Evolutionary conservation across 2,329 filamentous ascomycete species (phyloP).

Genomic region (Colletotrichum sp.): DNA sequence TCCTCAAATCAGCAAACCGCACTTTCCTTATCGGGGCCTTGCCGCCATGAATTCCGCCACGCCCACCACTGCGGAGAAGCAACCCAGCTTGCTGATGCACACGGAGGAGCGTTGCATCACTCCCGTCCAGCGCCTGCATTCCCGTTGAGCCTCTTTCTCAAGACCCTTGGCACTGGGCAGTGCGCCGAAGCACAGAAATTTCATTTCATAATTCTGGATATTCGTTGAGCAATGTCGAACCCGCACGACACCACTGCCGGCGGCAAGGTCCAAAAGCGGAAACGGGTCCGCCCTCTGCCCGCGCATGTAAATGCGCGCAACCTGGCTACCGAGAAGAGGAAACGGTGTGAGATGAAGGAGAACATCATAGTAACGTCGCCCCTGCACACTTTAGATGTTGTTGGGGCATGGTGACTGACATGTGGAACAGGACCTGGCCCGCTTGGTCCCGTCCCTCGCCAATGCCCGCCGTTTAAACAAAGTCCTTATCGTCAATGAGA

Average conservation of each 20-base stretch:
- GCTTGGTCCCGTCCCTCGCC: background rate
- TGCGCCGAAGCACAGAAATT: background rate
- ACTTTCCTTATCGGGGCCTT: background rate
- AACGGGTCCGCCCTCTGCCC: background rate
- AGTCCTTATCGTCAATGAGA: background rate
- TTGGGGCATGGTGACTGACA: background rate
- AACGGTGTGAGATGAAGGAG: background rate
- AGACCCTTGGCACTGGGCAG: background rate
- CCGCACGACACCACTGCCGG: background rate
- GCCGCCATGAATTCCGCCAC: background rate
- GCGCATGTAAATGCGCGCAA: background rate
- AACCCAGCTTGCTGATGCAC: background rate
- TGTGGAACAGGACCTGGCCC: background rate
- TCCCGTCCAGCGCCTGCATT: background rate
- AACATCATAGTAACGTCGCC: background rate
- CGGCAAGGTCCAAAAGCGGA: background rate
- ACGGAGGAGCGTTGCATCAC: background rate
- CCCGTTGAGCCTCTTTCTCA: background rate
- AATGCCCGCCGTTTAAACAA: background rate
- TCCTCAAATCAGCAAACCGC: background rate
- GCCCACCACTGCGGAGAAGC: background rate
- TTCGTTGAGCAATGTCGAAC: background rate
- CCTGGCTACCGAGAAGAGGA: background rate
- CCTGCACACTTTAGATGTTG: fast-evolving
- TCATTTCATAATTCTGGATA: background rate